These are phyloP conservation scores for Ostreobium quekettii DNA, from an alignment of 139 green algal species.

Conservation along the genomic window DNA sequence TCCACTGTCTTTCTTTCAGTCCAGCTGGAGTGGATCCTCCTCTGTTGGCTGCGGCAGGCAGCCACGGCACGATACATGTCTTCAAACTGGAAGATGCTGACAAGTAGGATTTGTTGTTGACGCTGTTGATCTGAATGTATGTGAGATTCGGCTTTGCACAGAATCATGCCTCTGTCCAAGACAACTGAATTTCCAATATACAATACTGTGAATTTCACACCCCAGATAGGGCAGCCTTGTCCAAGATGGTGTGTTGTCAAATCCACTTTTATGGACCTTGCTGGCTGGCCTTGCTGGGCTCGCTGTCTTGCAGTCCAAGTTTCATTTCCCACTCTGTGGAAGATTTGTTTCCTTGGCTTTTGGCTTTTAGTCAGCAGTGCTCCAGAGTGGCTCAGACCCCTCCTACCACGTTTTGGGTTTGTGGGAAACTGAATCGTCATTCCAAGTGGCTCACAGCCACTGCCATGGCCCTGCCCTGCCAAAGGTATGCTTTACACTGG, in stretches of 20 bases:
- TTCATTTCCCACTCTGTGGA: too few species aligned
- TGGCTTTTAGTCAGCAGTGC: too few species aligned
- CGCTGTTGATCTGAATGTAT: neutral
- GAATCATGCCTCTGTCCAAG: neutral
- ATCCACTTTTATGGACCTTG: neutral
- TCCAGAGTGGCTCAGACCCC: too few species aligned
- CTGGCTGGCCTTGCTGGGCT: neutral
- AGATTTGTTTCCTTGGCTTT: too few species aligned
- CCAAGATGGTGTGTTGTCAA: neutral
- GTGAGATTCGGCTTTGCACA: neutral
- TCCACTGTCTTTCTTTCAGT: slow-evolving; percentile 59
- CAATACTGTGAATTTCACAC: slow-evolving; percentile 10
- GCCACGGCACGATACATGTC: slow-evolving; percentile 63
- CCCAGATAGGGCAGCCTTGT: neutral
- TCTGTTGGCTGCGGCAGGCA: slow-evolving; percentile 55
- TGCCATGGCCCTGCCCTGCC: too few species aligned
- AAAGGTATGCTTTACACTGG: neutral
- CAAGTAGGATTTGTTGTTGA: neutral
- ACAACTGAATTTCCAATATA: neutral
- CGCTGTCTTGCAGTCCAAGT: too few species aligned
- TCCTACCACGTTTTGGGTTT: too few species aligned
- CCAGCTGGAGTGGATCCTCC: slow-evolving; percentile 30
- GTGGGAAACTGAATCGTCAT: too few species aligned
- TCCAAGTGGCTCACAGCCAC: too few species aligned
- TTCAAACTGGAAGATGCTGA: slow-evolving; percentile 31